Evolutionary conservation across 2,329 filamentous ascomycete genomes (phyloP).

Genomic region (Aureobasidium sp.): DNA sequence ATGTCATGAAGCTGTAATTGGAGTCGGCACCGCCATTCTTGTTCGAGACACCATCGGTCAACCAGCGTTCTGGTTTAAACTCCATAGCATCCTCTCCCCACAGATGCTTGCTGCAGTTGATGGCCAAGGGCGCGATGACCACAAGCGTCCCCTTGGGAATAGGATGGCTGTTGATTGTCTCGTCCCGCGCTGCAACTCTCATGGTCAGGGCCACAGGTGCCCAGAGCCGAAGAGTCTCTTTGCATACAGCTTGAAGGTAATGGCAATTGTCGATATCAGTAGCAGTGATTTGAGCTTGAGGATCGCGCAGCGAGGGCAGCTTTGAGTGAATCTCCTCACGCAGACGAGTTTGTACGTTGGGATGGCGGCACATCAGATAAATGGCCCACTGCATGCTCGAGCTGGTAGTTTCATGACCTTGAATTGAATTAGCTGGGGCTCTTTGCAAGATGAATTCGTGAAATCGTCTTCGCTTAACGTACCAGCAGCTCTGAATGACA

Average conservation of each 20-base stretch:
- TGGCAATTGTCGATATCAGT: conserved; percentile 64
- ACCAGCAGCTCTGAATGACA: conserved; percentile 47
- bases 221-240: conserved; percentile 67
- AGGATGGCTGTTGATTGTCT: conserved; percentile 55
- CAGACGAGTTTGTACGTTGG: conserved; percentile 42
- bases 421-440: no score
- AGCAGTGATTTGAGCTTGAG: conserved; percentile 40
- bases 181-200: conserved; percentile 58
- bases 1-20: conserved; percentile 74
- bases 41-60: conserved; percentile 46
- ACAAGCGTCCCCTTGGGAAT: conserved; percentile 67
- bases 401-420: conserved; percentile 53
- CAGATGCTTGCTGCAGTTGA: conserved; percentile 60
- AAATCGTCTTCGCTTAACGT: no score
- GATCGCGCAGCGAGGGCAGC: conserved; percentile 38
- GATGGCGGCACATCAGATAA: conserved; percentile 47
- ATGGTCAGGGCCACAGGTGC: conserved; percentile 65
- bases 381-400: conserved; percentile 48
- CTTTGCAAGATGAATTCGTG: no score
- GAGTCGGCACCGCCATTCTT: conserved; percentile 61
- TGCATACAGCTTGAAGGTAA: conserved; percentile 73
- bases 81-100: conserved; percentile 70
- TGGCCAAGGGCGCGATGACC: conserved; percentile 56
- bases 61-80: conserved; percentile 77
- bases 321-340: conserved; percentile 44